Evolutionary conservation across 1,284 basidiomycete genomes (phyloP), one percentile per base, ranked within the genome.

Genomic region (Pulveroboletus ridleyi): DNA sequence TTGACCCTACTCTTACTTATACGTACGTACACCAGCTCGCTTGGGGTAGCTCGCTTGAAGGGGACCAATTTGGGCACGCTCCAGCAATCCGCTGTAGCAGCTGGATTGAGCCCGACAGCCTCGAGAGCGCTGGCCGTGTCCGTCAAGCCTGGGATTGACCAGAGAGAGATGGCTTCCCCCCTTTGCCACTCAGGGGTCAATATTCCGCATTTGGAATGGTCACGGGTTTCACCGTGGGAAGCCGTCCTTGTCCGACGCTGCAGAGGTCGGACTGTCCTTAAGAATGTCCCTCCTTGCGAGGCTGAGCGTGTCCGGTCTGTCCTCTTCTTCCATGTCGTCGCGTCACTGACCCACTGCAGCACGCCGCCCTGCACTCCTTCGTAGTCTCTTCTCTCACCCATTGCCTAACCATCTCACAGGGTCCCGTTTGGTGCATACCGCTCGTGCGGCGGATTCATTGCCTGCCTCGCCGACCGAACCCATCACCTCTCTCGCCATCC

Each of bases 401-500:
- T 29, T 29, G 29, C 56, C 59, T 39, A 61, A 18, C 63, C 18
- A 50, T 50, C 47, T 62, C 65, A 47, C 69, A 87, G 88, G 82
- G 54, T 78, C 77, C 71, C 88, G 89, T 70, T 81, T 81, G 50
- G 73, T 92, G 44, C 88, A 89, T 71, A 80, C 83, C 56, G 74
- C 73, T 18, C 75, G 73, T 54, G 74, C 79, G 49, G 79, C 80
- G 17, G 79, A 80, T 58, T 74, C 80, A 50, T 73, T 81, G 56
- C 79, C 84, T 25, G 78, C 81, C 6, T 81, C 83, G 60, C 71
- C 84, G 2, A 76, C 80, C 1, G 81, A 84, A 63, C 89, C 90
- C 25, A 83, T 88, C 68, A 91, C 90, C 23, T 76, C 79, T 23
- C 78, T 92, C 64, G 95, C 95, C 18, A 87, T 91, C 74, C 84